A percentile compares a stretch with the other conserved stretches of the same genome.
phyloP scores from a whole-genome alignment of 1,284 basidiomycete genomes.

The Ustilago cynodontis region DNA sequence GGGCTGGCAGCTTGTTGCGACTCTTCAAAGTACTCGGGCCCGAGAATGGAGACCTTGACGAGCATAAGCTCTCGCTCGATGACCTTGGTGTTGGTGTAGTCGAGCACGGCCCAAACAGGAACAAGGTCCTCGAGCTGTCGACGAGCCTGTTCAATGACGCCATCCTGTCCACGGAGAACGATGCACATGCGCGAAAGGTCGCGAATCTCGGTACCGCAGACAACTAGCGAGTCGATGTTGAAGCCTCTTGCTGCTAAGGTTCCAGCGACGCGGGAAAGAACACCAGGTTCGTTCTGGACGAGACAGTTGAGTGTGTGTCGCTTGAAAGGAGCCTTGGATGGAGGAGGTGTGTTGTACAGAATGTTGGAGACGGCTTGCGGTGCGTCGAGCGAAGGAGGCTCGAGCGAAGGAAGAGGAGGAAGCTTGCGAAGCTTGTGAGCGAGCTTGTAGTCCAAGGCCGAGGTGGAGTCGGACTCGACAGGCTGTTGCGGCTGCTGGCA shows the following conservation, averaged over 20 bases:
- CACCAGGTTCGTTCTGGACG: conserved; percentile 99
- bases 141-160: conserved; percentile 90
- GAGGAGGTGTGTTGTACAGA: conserved; percentile 85
- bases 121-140: conserved; percentile 68
- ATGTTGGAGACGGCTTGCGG: conserved; percentile 70
- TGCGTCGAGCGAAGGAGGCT: conserved; percentile 66
- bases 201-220: conserved; percentile 96
- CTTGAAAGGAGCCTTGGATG: conserved; percentile 92
- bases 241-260: conserved; percentile 97
- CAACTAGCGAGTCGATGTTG: conserved; percentile 98
- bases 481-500: conserved; percentile 35
- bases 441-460: conserved; percentile 92
- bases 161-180: conserved; percentile 94
- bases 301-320: conserved; percentile 98
- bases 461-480: conserved; percentile 73
- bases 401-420: conserved; percentile 67
- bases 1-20: conserved; percentile 43
- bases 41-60: conserved; percentile 93
- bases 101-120: conserved; percentile 69
- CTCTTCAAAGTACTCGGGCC: conserved; percentile 91
- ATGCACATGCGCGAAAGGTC: conserved; percentile 99
- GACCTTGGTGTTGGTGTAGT: conserved; percentile 72
- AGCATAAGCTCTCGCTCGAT: conserved; percentile 89
- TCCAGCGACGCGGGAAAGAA: conserved; percentile 95
- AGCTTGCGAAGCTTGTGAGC: conserved; percentile 72